Base-by-base conservation (phyloP, 139 green algal genomes). In the Spirogloea muscicola region DNA sequence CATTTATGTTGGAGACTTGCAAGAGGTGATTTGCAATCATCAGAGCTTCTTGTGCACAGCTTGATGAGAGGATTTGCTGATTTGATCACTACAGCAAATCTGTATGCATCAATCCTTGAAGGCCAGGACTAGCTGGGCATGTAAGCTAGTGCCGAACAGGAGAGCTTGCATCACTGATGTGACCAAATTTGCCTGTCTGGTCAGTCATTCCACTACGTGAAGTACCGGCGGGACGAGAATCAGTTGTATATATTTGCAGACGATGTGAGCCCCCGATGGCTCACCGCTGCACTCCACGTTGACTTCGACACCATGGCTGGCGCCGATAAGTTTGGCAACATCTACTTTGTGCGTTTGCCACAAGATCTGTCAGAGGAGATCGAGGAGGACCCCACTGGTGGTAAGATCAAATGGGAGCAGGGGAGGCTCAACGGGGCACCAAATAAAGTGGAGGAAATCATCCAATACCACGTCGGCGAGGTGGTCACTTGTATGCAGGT, bases 261-360 rank as follows among this genome's bases (percentile, higher is more conserved):
- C 82, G 94, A 98, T 80, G 60, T 88, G 10, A 77, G 46, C 58
- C 81, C 88, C 25, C 85, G 94, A 27, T 94, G 95, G 88, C 49
- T 96, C 37, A 94, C 91, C 0, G 59, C 84, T 3, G 58, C 87
- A 21, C 78, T 94, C 51, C 86, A 84, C 31, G 83, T 99, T 9
- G 94, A 99, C 85, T 98, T 96, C 76, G 93, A 99, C 88, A 98
- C 92, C 2, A 72, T 97, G 29, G 89, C 85, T 3, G 87, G 82
- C 25, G 92, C 73, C 3, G 94, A 99, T 84, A 96, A 96, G 83
- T 98, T 98, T 81, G 93, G 94, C 57, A 98, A 98, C 63, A 65
- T 79, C n/a, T 79, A 67, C 34, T 82, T 98, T 25, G 62, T 83
- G 34, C 86, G 94, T 0, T 78, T 99, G 85, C 90, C 91, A 1